phyloP scores from a whole-genome alignment of 257 asterid species.

The Solanum lycopersicoides region DNA sequence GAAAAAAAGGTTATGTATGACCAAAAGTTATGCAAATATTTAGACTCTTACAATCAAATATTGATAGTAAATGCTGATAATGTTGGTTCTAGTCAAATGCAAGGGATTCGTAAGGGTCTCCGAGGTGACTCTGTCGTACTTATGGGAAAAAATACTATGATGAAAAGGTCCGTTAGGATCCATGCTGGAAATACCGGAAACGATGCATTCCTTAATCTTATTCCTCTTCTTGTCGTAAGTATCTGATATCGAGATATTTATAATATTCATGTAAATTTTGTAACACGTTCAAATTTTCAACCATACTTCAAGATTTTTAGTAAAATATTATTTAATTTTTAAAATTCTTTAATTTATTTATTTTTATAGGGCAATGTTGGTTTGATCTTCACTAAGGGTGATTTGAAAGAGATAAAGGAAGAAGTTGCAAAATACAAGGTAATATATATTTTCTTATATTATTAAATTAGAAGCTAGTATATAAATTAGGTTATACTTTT shows the following conservation, averaged over 20 bases:
- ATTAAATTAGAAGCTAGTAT: neutral
- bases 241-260: neutral
- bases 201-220: slow-evolving; percentile 43
- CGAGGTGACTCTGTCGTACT: slow-evolving; percentile 64
- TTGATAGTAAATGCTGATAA: slow-evolving; percentile 69
- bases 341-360: neutral
- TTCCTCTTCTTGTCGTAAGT: slow-evolving; percentile 78
- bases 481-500: neutral
- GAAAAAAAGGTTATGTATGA: slow-evolving; percentile 73
- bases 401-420: slow-evolving; percentile 90
- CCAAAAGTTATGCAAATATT: slow-evolving; percentile 58
- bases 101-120: slow-evolving; percentile 56
- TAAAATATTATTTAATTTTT: neutral
- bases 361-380: slow-evolving; percentile 79
- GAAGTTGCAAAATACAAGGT: slow-evolving; percentile 94
- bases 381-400: slow-evolving; percentile 90
- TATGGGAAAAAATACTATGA: slow-evolving; percentile 98
- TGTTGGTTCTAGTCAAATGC: slow-evolving; percentile 88
- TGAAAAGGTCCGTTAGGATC: slow-evolving; percentile 75
- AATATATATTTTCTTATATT: neutral
- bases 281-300: too few relatives aligned
- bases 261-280: neutral
- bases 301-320: neutral
- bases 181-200: slow-evolving; percentile 70
- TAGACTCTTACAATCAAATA: slow-evolving; percentile 69